A percentile compares a stretch with the other conserved stretches of the same genome.
phyloP scores from a whole-genome alignment of 768 basidiomycete genomes.

The Mycena vitilis region DNA sequence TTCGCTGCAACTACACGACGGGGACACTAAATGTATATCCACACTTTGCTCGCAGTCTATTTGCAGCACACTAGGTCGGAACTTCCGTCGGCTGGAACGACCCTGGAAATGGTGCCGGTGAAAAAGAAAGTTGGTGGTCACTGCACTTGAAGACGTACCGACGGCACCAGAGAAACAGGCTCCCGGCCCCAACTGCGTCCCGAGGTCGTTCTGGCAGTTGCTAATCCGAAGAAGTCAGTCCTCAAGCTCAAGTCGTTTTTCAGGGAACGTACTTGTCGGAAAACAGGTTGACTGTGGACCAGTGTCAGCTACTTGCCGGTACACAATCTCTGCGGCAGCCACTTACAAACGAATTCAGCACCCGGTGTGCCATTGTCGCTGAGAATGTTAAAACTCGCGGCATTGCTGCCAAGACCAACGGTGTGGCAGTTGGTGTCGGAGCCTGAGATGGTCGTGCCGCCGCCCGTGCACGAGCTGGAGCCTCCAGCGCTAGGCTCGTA shows the following conservation, averaged over 20 bases:
- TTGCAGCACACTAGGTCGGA: background rate
- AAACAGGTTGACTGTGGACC: background rate
- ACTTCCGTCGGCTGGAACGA: background rate
- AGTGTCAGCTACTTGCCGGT: background rate
- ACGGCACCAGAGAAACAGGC: background rate
- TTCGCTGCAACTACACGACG: too few species aligned
- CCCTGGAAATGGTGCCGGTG: background rate
- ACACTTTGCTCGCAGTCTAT: too few species aligned
- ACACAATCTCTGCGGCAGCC: too few species aligned
- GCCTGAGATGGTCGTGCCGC: constrained; percentile 11
- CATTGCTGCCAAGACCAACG: constrained; percentile 1
- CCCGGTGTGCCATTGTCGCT: background rate
- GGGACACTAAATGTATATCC: too few species aligned
- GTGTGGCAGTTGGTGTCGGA: background rate
- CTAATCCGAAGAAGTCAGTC: background rate
- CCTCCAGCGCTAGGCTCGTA: constrained; percentile 7
- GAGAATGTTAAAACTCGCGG: background rate
- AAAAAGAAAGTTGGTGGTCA: background rate
- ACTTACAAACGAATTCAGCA: too few species aligned
- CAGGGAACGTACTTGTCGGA: background rate
- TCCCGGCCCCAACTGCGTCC: background rate
- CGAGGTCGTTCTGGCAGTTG: background rate
- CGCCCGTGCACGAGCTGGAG: constrained; percentile 10
- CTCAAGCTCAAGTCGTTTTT: background rate
- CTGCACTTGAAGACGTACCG: background rate